Percentiles rank a stretch among this genome's conserved stretches.
phyloP scores from a whole-genome alignment of 31 red algal genomes.

The Bonnemaisonia californica region DNA sequence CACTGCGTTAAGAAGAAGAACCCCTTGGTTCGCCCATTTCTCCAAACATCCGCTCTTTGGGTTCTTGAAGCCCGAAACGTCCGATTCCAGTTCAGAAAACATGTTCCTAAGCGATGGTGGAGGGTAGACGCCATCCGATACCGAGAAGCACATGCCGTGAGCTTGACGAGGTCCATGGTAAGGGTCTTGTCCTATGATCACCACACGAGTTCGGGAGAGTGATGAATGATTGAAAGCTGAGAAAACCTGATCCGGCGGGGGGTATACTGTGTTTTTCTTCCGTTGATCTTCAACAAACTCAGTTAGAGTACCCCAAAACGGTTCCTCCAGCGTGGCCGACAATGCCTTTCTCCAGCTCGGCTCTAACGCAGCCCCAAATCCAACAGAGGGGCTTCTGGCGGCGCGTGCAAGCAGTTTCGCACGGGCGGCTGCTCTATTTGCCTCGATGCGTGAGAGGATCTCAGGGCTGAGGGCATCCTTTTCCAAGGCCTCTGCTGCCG shows the following conservation, averaged over 20 bases:
- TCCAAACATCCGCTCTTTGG: conserved; percentile 86
- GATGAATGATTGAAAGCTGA: conserved; percentile 74
- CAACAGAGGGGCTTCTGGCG: neutral
- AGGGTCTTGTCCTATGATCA: conserved; percentile 99
- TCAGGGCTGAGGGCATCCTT: conserved; percentile 41
- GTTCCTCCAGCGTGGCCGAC: conserved; percentile 33
- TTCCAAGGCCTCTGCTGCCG: conserved; percentile 33
- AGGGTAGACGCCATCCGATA: conserved; percentile 71
- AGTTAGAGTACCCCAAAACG: conserved; percentile 42
- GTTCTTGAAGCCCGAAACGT: conserved; percentile 71
- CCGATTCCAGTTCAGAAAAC: conserved; percentile 79
- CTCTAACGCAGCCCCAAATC: conserved; percentile 35
- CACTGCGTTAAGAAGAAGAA: conserved; percentile 95
- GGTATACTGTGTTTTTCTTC: conserved; percentile 53
- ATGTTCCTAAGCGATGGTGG: conserved; percentile 96
- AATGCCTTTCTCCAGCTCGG: conserved; percentile 48
- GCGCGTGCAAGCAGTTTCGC: conserved; percentile 49
- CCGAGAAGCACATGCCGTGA: conserved; percentile 96
- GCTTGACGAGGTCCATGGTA: conserved; percentile 98
- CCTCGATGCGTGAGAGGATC: conserved; percentile 62
- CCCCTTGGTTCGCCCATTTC: conserved; percentile 97
- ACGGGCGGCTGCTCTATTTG: conserved; percentile 66
- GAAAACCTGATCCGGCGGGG: conserved; percentile 72
- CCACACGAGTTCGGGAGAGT: conserved; percentile 73
- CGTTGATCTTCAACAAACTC: conserved; percentile 59